These are phyloP conservation scores for Leptographium galeiforme DNA, from an alignment of 2,329 filamentous ascomycete species.

Conservation along the genomic window DNA sequence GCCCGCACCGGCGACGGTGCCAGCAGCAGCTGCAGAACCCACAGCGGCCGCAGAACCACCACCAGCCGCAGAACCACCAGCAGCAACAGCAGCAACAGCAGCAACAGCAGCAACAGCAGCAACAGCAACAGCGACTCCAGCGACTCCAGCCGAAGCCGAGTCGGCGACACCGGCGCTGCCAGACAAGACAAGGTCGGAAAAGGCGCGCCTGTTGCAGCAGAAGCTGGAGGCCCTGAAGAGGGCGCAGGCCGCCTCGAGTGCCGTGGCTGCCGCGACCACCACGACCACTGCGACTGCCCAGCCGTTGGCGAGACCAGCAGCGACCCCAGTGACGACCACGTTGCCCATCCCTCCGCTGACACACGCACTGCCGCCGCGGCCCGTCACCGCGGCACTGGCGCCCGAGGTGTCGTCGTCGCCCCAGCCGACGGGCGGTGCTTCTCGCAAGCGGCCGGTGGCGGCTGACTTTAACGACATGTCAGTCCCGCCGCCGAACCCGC, in stretches of 20 bases:
- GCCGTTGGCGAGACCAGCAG: too few relatives aligned
- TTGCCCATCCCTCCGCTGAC: not conserved
- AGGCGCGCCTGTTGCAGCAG: constrained; percentile 49
- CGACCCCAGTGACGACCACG: too few relatives aligned
- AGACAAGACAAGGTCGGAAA: constrained; percentile 21
- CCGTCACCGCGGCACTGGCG: not conserved
- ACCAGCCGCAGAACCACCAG: not conserved
- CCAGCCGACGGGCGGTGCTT: not conserved
- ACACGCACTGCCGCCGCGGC: not conserved
- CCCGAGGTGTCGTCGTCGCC: not conserved
- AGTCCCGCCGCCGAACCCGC: constrained; percentile 15
- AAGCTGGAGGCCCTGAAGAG: constrained; percentile 66
- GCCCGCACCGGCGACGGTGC: not conserved
- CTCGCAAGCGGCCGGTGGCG: constrained; percentile 39
- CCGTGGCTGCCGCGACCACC: too few relatives aligned
- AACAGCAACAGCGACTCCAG: too few relatives aligned
- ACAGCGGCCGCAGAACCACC: constrained; percentile 33
- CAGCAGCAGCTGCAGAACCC: not conserved
- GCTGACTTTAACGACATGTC: constrained; percentile 54
- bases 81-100: too few relatives aligned
- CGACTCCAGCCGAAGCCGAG: constrained; percentile 6
- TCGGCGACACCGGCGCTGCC: not conserved
- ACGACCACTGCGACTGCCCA: too few relatives aligned
- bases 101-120: too few relatives aligned
- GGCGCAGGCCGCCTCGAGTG: constrained; percentile 9